These are phyloP conservation scores for Mucor velutinosus DNA, from an alignment of 371 early-diverging fungal genomes.

Conservation along the genomic window DNA sequence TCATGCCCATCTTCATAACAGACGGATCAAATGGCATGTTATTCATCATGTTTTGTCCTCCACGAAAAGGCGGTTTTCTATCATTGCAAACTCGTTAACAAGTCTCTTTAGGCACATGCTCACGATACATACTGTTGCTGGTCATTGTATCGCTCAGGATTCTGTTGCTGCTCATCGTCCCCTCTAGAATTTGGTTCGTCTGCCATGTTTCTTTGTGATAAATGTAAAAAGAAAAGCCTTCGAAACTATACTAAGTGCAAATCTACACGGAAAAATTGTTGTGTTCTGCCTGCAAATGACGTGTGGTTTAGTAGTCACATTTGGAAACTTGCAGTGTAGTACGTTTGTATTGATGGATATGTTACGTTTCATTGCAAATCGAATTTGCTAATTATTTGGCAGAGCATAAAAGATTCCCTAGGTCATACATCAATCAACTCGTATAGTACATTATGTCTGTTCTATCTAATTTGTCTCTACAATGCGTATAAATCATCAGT, in stretches of 20 bases:
- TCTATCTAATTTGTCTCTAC: background rate
- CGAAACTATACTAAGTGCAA: background rate
- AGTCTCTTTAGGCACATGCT: background rate
- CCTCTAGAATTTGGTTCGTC: constrained; percentile 6
- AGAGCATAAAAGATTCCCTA: background rate
- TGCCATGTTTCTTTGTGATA: background rate
- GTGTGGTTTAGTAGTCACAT: background rate
- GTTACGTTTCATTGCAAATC: background rate
- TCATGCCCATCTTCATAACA: constrained; percentile 41
- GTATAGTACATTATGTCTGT: background rate
- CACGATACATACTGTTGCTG: background rate
- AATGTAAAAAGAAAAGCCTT: background rate
- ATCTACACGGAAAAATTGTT: background rate
- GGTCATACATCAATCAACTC: background rate
- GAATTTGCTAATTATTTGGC: background rate
- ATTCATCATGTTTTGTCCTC: background rate
- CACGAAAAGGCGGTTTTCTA: constrained; percentile 10
- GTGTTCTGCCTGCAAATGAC: background rate
- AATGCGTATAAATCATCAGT: background rate
- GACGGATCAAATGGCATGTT: constrained; percentile 29
- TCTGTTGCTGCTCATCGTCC: background rate
- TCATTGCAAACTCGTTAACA: background rate
- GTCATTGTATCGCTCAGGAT: background rate
- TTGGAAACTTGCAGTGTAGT: background rate
- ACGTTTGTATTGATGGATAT: background rate